Evolutionary conservation across 2,329 filamentous ascomycete genomes (phyloP).

Genomic region (Madurella mycetomatis): DNA sequence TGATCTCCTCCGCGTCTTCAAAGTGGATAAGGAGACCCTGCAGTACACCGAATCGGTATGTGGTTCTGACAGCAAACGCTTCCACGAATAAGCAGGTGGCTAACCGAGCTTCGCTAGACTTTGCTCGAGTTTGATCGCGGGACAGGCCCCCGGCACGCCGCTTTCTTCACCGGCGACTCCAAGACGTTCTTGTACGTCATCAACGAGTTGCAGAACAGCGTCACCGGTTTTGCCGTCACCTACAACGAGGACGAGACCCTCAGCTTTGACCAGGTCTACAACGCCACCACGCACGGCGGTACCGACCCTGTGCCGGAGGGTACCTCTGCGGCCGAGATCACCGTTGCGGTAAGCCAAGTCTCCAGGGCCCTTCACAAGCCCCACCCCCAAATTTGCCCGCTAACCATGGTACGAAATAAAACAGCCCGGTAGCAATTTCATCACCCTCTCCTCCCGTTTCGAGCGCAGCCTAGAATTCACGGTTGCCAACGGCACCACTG

Average conservation of each 20-base stretch:
- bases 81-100: background rate
- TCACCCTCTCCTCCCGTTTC: slow-evolving; percentile 65
- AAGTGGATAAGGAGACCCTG: slow-evolving; percentile 46
- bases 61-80: background rate
- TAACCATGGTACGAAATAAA: slow-evolving; percentile 26
- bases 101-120: background rate
- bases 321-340: slow-evolving; percentile 52
- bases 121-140: slow-evolving; percentile 45
- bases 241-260: slow-evolving; percentile 44
- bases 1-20: slow-evolving; percentile 56
- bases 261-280: slow-evolving; percentile 44
- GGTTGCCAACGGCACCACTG: slow-evolving; percentile 37
- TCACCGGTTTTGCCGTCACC: slow-evolving; percentile 52
- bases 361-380: background rate
- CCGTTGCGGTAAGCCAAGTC: slow-evolving; percentile 47
- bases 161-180: slow-evolving; percentile 46
- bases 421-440: slow-evolving; percentile 56
- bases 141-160: slow-evolving; percentile 60
- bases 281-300: slow-evolving; percentile 45
- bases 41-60: slow-evolving; percentile 33
- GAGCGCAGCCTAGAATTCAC: slow-evolving; percentile 53
- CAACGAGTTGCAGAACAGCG: slow-evolving; percentile 56
- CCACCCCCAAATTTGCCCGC: background rate
- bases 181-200: slow-evolving; percentile 56
- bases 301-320: slow-evolving; percentile 36